These are phyloP conservation scores for Phenoliferia sp. DNA, from an alignment of 1,284 basidiomycete species.

Conservation along the genomic window DNA sequence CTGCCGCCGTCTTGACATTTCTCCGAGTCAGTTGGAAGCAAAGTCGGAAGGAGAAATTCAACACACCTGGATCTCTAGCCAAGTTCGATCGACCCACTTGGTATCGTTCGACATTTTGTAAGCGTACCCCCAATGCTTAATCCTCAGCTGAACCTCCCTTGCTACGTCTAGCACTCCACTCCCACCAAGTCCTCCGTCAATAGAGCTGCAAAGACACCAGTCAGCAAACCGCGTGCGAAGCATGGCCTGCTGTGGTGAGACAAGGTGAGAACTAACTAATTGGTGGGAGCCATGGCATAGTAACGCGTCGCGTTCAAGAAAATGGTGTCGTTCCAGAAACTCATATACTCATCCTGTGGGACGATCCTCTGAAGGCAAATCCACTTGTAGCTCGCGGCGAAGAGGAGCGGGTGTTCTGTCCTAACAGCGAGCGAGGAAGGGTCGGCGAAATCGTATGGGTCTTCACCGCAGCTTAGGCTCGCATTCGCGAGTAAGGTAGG, in stretches of 20 bases:
- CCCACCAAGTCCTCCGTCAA: conserved; percentile 37
- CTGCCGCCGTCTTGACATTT: conserved; percentile 57
- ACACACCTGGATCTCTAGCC: conserved; percentile 59
- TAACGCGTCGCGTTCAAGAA: conserved; percentile 78
- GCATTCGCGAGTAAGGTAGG: no score
- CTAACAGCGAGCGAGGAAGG: conserved; percentile 48
- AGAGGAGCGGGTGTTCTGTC: conserved; percentile 78
- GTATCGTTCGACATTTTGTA: conserved; percentile 88
- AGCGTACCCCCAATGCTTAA: conserved; percentile 90
- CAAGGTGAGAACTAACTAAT: no score
- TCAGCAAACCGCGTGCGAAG: no score
- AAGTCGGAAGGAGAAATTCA: no score
- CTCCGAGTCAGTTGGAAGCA: conserved; percentile 32
- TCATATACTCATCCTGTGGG: conserved; percentile 71
- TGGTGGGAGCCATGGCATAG: conserved; percentile 45
- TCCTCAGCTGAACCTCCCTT: conserved; percentile 78
- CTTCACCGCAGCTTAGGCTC: conserved; percentile 78
- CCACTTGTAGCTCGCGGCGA: conserved; percentile 92
- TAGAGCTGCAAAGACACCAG: no score
- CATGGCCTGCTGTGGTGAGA: no score
- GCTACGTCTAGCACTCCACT: conserved; percentile 92
- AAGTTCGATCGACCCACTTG: conserved; percentile 76
- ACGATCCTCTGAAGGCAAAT: conserved; percentile 72
- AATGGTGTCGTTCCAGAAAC: conserved; percentile 85
- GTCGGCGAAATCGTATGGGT: conserved; percentile 42